Percentiles rank a stretch among this genome's conserved stretches.
These are phyloP conservation scores for Cyberlindnera samutprakarnensis DNA, from an alignment of 805 yeast genomes.

Conservation along the genomic window DNA sequence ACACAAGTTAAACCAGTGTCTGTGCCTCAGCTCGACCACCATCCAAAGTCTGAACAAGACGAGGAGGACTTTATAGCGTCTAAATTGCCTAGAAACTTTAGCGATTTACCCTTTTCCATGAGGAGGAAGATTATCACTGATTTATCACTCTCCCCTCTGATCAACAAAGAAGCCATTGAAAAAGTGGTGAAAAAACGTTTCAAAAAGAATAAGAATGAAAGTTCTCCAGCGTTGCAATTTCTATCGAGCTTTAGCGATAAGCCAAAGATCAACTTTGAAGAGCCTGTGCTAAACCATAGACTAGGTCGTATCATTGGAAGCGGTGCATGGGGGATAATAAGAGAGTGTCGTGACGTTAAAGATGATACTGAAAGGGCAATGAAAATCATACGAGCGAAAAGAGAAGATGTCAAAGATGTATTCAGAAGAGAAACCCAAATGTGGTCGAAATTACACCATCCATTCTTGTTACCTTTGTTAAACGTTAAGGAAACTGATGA, in stretches of 20 bases:
- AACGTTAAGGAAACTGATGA: constrained; percentile 53
- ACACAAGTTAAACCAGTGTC: constrained; percentile 30
- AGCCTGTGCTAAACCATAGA: constrained; percentile 48
- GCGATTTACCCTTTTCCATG: constrained; percentile 52
- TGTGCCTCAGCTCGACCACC: constrained; percentile 20
- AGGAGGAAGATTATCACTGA: constrained; percentile 37
- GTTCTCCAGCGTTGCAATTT: constrained; percentile 23
- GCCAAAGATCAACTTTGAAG: constrained; percentile 37
- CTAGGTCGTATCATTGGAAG: constrained; percentile 74
- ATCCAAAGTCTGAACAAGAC: constrained; percentile 10
- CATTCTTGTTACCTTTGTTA: constrained; percentile 54
- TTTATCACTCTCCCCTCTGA: constrained; percentile 25
- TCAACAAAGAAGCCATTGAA: constrained; percentile 23
- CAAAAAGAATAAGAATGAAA: constrained; percentile 11
- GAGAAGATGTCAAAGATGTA: constrained; percentile 43
- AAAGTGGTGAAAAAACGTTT: constrained; percentile 21
- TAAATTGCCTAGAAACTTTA: constrained; percentile 43
- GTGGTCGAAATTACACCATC: constrained; percentile 67
- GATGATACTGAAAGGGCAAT: constrained; percentile 37
- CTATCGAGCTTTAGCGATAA: constrained; percentile 20
- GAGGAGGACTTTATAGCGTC: constrained; percentile 24
- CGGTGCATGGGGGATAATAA: constrained; percentile 86
- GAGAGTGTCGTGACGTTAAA: constrained; percentile 48
- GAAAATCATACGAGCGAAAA: constrained; percentile 51
- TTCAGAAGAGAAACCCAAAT: constrained; percentile 66